phyloP scores from a whole-genome alignment of 2,329 filamentous ascomycete species.

The Fusarium citri region DNA sequence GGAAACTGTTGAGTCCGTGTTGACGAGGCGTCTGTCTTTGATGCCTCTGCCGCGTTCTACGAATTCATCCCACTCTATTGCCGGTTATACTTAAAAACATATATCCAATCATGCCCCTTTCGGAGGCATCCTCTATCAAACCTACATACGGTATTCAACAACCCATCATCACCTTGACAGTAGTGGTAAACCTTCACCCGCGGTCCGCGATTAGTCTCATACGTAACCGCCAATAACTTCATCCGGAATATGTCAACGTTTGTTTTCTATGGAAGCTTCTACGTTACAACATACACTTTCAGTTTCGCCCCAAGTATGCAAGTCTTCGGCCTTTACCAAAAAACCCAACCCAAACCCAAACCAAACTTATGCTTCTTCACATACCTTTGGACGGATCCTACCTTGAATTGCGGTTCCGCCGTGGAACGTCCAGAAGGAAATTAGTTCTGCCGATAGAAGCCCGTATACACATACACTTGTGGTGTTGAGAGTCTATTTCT shows the following conservation, averaged over 20 bases:
- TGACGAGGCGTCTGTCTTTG: slow-evolving; percentile 38
- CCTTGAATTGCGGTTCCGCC: slow-evolving; percentile 9
- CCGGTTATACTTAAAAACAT: not conserved
- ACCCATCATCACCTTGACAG: not conserved
- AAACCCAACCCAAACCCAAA: not conserved
- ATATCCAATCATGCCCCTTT: not conserved
- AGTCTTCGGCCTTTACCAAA: slow-evolving; percentile 15
- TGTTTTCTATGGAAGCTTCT: slow-evolving; percentile 22
- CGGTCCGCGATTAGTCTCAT: not conserved
- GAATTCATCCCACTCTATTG: not conserved
- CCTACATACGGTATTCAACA: not conserved
- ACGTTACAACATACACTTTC: not conserved
- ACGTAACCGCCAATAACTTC: not conserved
- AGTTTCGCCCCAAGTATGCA: not conserved
- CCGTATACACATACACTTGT: not conserved
- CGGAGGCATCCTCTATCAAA: not conserved
- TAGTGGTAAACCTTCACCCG: not conserved
- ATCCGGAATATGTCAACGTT: not conserved
- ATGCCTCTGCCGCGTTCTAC: not conserved
- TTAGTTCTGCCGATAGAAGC: not conserved
- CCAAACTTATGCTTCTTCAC: slow-evolving; percentile 2
- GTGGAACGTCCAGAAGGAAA: slow-evolving; percentile 26
- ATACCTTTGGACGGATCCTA: slow-evolving; percentile 2
- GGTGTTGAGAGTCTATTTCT: not conserved
- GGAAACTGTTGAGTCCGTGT: slow-evolving; percentile 14